Conservation (phyloP, 2,329 filamentous ascomycete genomes). For the Clarireedia paspali region DNA sequence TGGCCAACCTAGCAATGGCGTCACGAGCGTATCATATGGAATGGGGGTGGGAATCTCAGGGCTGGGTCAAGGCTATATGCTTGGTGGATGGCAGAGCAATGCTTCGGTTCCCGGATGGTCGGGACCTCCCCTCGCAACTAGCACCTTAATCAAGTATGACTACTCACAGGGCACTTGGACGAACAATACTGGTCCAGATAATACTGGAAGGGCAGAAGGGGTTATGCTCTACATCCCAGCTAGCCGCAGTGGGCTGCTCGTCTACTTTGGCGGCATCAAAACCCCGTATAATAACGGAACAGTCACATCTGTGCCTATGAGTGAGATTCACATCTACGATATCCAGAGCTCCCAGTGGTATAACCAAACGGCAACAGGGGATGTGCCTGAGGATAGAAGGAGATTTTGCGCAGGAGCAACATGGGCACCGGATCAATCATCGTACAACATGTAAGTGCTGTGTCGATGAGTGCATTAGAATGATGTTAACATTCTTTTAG, state of each 20-base stretch:
- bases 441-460: conserved; percentile 52
- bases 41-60: conserved; percentile 47
- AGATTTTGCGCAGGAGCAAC: conserved; percentile 55
- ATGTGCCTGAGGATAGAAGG: conserved; percentile 43
- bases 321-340: conserved; percentile 52
- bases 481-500: conserved; percentile 29
- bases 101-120: conserved; percentile 44
- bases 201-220: conserved; percentile 49
- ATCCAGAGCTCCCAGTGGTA: conserved; percentile 54
- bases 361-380: conserved; percentile 46
- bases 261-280: conserved; percentile 54
- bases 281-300: conserved; percentile 38
- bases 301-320: conserved; percentile 37
- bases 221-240: conserved; percentile 52
- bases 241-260: conserved; percentile 49
- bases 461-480: neutral
- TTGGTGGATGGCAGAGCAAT: conserved; percentile 55
- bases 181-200: conserved; percentile 47
- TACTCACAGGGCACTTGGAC: conserved; percentile 44
- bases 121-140: conserved; percentile 39
- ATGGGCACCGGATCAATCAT: conserved; percentile 51
- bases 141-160: conserved; percentile 47
- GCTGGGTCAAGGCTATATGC: conserved; percentile 51
- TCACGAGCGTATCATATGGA: conserved; percentile 46
- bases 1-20: conserved; percentile 29